Percentiles rank a stretch among this genome's conserved stretches.
These are phyloP conservation scores for Aphanomyces stellatus DNA, from an alignment of 352 stramenopile genomes.

Conservation along the genomic window DNA sequence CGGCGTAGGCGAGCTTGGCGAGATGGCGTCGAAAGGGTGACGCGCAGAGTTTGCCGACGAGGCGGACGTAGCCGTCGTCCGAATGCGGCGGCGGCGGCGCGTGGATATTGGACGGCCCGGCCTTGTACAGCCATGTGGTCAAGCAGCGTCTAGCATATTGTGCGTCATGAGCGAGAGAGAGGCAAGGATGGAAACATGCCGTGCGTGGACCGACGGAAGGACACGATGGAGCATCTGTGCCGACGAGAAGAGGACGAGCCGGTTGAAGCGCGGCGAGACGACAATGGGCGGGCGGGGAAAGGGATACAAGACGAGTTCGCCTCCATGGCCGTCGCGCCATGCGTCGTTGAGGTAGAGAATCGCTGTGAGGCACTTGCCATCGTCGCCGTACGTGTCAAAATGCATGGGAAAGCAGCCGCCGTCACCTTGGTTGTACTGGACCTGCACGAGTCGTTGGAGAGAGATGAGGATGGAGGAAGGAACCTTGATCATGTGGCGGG, in stretches of 20 bases:
- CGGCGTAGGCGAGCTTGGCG: constrained; percentile 39
- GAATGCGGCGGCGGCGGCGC: constrained; percentile 4
- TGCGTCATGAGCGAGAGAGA: background rate
- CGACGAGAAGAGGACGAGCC: constrained; percentile 71
- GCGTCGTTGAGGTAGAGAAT: constrained; percentile 79
- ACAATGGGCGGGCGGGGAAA: constrained; percentile 49
- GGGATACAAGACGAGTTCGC: constrained; percentile 73
- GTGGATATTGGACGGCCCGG: too few relatives aligned
- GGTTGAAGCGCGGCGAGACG: constrained; percentile 45
- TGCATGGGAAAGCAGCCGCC: constrained; percentile 81
- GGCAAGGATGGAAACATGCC: constrained; percentile 2
- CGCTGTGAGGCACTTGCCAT: constrained; percentile 74
- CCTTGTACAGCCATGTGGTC: constrained; percentile 64
- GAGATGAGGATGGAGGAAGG: constrained; percentile 20
- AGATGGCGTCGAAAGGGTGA: constrained; percentile 59
- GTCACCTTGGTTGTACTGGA: constrained; percentile 67
- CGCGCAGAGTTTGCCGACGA: constrained; percentile 45
- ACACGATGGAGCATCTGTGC: constrained; percentile 76
- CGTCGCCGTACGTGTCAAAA: constrained; percentile 76
- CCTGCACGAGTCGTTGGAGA: constrained; percentile 64
- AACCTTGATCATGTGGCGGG: constrained; percentile 24
- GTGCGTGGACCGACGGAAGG: constrained; percentile 34
- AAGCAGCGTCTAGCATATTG: constrained; percentile 32
- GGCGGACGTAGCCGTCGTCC: constrained; percentile 13
- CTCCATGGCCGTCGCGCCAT: constrained; percentile 60